A percentile compares a stretch with the other conserved stretches of the same genome.
Conservation (phyloP, 306 rosid species). For the Quercus robur region DNA sequence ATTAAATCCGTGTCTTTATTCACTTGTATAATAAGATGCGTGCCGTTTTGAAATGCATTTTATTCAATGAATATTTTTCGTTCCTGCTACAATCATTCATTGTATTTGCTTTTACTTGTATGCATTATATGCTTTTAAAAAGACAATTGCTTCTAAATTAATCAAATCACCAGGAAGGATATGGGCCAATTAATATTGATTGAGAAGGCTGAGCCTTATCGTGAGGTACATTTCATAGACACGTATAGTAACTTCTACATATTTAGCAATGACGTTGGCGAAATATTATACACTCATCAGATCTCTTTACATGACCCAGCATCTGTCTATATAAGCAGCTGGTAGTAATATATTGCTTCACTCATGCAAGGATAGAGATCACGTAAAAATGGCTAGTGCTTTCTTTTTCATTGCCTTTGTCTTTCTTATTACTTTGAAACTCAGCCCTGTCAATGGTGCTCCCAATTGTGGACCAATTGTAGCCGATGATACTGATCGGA, state of each 20-base stretch:
- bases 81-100: not conserved
- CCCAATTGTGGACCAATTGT: slow-evolving; percentile 8
- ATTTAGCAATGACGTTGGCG: too few relatives aligned
- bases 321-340: not conserved
- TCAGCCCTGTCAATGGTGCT: not conserved
- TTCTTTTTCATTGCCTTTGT: not conserved
- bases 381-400: not conserved
- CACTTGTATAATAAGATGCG: slow-evolving; percentile 4
- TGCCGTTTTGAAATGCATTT: not conserved
- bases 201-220: too few relatives aligned
- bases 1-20: slow-evolving; percentile 19
- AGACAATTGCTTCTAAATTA: too few relatives aligned
- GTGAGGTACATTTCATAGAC: too few relatives aligned
- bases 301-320: too few relatives aligned
- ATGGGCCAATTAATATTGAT: too few relatives aligned
- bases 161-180: too few relatives aligned
- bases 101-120: not conserved
- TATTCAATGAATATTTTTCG: not conserved
- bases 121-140: not conserved
- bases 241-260: too few relatives aligned
- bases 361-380: not conserved
- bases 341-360: not conserved
- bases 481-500: slow-evolving; percentile 16
- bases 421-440: not conserved
- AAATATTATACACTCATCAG: too few relatives aligned